Conservation (phyloP, 495 filamentous ascomycete species). For the Penicillium fimorum region DNA sequence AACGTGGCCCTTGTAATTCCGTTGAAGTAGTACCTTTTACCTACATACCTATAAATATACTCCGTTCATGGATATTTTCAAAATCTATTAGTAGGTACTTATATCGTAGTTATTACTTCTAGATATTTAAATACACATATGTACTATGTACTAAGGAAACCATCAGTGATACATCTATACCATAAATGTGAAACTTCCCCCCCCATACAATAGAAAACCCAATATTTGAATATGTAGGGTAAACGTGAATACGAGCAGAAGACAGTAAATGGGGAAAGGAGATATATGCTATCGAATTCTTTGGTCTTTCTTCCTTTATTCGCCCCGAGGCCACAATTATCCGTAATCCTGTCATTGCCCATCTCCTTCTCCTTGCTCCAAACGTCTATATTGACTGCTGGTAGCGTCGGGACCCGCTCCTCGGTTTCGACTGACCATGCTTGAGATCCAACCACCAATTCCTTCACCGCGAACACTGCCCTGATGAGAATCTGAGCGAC, state of each 20-base stretch:
- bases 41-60: not conserved
- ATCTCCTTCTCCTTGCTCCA: conserved; percentile 61
- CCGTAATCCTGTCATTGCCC: conserved; percentile 14
- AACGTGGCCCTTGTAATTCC: conserved; percentile 11
- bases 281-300: not conserved
- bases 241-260: not conserved
- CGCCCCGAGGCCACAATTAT: conserved; percentile 8
- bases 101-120: too few relatives aligned
- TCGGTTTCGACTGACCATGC: conserved; percentile 56
- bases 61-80: too few relatives aligned
- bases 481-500: conserved; percentile 29
- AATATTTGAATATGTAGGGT: not conserved
- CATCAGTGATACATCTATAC: conserved; percentile 1
- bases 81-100: too few relatives aligned
- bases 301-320: conserved; percentile 19
- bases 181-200: not conserved
- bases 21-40: not conserved
- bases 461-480: conserved; percentile 48
- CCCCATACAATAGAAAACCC: not conserved
- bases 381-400: conserved; percentile 58
- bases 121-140: not conserved
- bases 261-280: not conserved
- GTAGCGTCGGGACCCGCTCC: conserved; percentile 43
- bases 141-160: not conserved
- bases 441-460: conserved; percentile 68